Evolutionary conservation across 176 grass and related monocot species (phyloP).

Genomic region (Leersia perrieri): DNA sequence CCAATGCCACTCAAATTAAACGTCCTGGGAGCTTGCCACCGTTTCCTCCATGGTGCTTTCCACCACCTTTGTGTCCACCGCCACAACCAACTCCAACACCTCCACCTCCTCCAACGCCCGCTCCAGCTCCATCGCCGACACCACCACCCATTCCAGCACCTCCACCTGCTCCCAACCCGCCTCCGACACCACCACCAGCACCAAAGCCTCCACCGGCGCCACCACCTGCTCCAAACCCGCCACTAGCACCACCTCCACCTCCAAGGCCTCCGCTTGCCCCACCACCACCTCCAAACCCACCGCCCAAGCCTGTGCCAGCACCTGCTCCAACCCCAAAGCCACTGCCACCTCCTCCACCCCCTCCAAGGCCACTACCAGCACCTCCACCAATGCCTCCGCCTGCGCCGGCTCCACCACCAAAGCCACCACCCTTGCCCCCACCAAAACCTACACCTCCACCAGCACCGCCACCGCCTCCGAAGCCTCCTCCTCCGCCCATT

Average conservation of each 20-base stretch:
- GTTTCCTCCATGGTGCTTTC: neutral
- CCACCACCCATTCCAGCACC: neutral
- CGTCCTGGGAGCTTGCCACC: neutral
- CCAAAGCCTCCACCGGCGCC: neutral
- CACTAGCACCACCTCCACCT: neutral
- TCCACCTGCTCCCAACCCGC: neutral
- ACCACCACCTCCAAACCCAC: neutral
- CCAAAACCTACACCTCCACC: neutral
- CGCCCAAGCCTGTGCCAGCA: neutral
- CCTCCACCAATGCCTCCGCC: neutral
- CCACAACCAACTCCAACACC: neutral
- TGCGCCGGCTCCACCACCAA: neutral
- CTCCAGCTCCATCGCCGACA: neutral
- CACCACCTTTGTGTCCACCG: neutral
- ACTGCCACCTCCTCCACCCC: neutral
- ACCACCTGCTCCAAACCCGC: no score
- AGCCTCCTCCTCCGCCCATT: neutral
- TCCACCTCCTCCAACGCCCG: neutral
- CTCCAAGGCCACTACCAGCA: conserved; percentile 13
- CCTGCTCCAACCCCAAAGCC: conserved; percentile 7
- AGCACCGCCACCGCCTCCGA: neutral
- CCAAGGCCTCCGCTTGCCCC: neutral
- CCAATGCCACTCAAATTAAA: neutral
- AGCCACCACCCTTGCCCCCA: no score
- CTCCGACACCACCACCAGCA: neutral